Conservation (phyloP, 345 rosid genomes). For the Ceriops decandra region DNA sequence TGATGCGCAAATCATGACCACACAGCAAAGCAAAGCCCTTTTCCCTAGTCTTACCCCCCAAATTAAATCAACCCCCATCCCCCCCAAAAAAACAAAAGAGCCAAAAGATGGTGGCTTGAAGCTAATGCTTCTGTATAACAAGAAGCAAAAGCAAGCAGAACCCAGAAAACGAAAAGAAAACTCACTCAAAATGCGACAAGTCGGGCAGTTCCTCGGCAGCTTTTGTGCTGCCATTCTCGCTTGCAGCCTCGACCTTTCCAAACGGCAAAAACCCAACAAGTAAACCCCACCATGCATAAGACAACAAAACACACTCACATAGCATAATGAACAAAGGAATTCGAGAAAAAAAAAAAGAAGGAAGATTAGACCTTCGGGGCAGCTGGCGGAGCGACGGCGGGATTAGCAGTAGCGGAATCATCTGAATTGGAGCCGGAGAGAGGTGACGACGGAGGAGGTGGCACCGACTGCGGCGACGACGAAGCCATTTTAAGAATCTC, state of each 20-base stretch:
- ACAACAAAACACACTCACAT: not conserved
- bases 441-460: not conserved
- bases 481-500: not conserved
- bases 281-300: not conserved
- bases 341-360: not conserved
- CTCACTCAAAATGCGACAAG: conserved; percentile 1
- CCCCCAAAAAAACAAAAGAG: not conserved
- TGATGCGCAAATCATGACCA: not conserved
- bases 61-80: not conserved
- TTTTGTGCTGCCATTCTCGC: not conserved
- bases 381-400: not conserved
- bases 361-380: not conserved
- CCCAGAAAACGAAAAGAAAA: not conserved
- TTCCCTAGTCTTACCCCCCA: no score
- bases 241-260: not conserved
- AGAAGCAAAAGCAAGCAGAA: not conserved
- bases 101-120: not conserved
- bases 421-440: not conserved
- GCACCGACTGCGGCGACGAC: not conserved
- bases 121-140: not conserved
- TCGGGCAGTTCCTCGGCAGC: not conserved
- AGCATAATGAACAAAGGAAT: no score
- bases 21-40: not conserved
- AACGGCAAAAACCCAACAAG: not conserved
- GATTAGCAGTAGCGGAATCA: not conserved